Evolutionary conservation across 2,329 filamentous ascomycete species (phyloP).

Genomic region (Penicillium nordicum): DNA sequence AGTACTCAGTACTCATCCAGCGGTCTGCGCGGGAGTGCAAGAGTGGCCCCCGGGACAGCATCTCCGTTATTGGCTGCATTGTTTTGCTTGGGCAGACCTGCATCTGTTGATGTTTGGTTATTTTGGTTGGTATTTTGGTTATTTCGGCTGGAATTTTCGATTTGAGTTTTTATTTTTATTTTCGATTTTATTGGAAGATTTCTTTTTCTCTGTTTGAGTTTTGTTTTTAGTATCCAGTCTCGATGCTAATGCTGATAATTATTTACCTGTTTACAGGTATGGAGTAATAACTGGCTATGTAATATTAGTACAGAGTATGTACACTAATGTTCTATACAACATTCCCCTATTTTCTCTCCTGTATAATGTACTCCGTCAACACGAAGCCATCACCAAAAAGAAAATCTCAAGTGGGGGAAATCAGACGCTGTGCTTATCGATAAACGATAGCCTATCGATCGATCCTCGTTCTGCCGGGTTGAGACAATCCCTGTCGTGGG

Average conservation of each 20-base stretch:
- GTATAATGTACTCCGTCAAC: background rate
- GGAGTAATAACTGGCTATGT: background rate
- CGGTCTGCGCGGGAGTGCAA: constrained; percentile 16
- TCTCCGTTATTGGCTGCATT: constrained; percentile 59
- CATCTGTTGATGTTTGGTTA: constrained; percentile 11
- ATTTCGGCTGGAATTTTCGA: background rate
- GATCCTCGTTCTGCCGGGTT: constrained; percentile 3
- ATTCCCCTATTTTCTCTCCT: background rate
- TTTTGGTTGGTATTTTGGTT: background rate
- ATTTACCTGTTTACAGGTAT: background rate
- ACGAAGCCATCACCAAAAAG: background rate
- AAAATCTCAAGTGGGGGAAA: background rate
- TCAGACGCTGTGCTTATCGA: constrained; percentile 12
- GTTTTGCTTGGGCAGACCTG: constrained; percentile 59
- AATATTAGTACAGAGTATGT: background rate
- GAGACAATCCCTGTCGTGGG: constrained; percentile 8
- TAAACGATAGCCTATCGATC: constrained; percentile 18
- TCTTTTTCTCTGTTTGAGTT: background rate
- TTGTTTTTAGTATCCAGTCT: background rate
- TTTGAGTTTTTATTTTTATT: background rate
- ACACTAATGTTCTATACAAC: background rate
- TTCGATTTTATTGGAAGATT: background rate
- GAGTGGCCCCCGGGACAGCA: background rate
- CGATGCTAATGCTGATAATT: background rate
- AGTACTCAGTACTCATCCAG: constrained; percentile 15